phyloP scores from a whole-genome alignment of 345 rosid species.

The Eucalyptus microcorys region DNA sequence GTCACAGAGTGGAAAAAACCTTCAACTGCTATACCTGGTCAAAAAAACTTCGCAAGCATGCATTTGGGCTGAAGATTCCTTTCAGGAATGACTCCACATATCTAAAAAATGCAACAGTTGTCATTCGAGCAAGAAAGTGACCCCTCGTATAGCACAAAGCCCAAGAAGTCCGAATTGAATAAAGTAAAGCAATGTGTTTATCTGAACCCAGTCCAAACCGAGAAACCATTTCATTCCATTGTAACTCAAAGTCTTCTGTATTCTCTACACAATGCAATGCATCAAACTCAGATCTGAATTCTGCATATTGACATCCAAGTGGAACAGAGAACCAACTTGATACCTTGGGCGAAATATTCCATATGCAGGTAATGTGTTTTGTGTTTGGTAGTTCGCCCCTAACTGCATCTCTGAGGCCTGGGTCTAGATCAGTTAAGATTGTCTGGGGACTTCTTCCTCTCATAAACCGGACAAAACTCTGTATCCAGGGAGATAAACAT shows the following conservation, averaged over 20 bases:
- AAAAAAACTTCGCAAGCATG: constrained; percentile 64
- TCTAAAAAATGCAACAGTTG: constrained; percentile 47
- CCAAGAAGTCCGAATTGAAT: constrained; percentile 60
- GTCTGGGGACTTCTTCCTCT: constrained; percentile 73
- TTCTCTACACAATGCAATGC: constrained; percentile 42
- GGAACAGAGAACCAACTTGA: constrained; percentile 71
- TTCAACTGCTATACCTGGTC: constrained; percentile 46
- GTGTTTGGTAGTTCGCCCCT: constrained; percentile 68
- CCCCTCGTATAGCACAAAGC: constrained; percentile 45
- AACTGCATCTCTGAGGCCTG: constrained; percentile 66
- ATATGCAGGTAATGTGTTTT: constrained; percentile 53
- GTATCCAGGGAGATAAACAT: constrained; percentile 30
- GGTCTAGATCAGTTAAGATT: constrained; percentile 71
- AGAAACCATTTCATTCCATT: constrained; percentile 59
- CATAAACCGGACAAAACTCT: constrained; percentile 83
- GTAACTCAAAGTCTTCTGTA: constrained; percentile 67
- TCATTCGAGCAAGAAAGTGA: constrained; percentile 60
- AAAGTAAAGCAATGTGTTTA: constrained; percentile 66
- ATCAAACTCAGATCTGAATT: constrained; percentile 67
- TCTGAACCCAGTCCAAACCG: constrained; percentile 73
- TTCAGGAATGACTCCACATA: constrained; percentile 52
- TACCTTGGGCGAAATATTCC: constrained; percentile 60
- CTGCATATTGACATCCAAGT: constrained; percentile 68
- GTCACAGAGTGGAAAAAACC: neutral
- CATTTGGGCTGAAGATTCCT: constrained; percentile 37